Conservation (phyloP, 192 early-diverging fungal species). For the Chytriomyces sp. region DNA sequence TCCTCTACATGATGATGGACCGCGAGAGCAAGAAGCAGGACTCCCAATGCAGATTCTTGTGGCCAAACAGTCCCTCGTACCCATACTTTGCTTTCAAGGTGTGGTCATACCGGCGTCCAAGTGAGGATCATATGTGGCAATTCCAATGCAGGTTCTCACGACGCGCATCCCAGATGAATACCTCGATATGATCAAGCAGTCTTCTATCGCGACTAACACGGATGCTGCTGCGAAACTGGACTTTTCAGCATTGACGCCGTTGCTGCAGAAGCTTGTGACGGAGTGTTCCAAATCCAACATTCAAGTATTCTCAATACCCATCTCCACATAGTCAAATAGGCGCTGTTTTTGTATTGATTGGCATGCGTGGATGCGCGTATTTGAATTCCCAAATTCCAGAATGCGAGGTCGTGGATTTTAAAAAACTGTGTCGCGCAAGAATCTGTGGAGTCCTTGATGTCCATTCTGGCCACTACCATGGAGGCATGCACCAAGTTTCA, state of each 20-base stretch:
- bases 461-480: neutral
- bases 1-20: constrained; percentile 15
- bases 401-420: neutral
- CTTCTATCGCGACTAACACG: neutral
- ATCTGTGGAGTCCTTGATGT: neutral
- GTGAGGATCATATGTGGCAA: neutral
- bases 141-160: neutral
- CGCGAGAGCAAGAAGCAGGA: neutral
- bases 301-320: neutral
- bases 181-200: too few relatives aligned
- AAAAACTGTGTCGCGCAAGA: neutral
- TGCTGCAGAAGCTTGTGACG: neutral
- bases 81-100: constrained; percentile 23
- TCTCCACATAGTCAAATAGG: neutral
- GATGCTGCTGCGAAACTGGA: neutral
- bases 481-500: neutral
- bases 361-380: too few relatives aligned
- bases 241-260: neutral
- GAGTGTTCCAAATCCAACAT: constrained; percentile 13
- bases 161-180: neutral
- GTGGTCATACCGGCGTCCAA: constrained; percentile 10
- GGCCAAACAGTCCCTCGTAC: constrained; percentile 13
- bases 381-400: neutral
- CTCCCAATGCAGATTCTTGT: neutral
- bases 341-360: constrained; percentile 1